A percentile compares a stretch with the other conserved stretches of the same genome.
Evolutionary conservation across 2,329 filamentous ascomycete species (phyloP).

Genomic region (Talaromyces atroroseus): DNA sequence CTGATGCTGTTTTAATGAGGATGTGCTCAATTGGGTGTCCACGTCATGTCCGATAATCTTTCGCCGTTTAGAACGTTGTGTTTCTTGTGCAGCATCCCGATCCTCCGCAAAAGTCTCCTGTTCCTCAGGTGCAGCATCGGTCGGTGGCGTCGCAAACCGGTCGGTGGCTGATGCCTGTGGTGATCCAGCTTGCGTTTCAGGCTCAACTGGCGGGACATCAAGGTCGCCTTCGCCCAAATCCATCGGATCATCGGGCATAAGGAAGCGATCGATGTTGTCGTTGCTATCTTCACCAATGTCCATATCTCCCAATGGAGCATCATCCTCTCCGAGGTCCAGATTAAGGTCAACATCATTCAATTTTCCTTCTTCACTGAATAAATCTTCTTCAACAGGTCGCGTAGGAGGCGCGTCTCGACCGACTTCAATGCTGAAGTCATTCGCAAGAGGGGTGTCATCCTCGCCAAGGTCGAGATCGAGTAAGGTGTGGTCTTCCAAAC

Average conservation of each 20-base stretch:
- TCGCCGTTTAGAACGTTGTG: slow-evolving; percentile 71
- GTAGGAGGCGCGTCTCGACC: slow-evolving; percentile 77
- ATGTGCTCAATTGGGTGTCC: slow-evolving; percentile 69
- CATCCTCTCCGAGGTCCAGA: slow-evolving; percentile 44
- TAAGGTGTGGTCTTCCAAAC: slow-evolving; percentile 62
- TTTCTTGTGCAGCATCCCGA: slow-evolving; percentile 52
- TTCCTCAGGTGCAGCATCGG: slow-evolving; percentile 57
- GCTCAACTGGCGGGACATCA: slow-evolving; percentile 45
- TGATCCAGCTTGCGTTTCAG: slow-evolving; percentile 34
- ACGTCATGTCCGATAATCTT: slow-evolving; percentile 78
- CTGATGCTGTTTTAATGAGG: slow-evolving; percentile 80
- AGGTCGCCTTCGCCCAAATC: slow-evolving; percentile 49
- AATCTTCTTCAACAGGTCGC: slow-evolving; percentile 52
- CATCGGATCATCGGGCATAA: slow-evolving; percentile 52
- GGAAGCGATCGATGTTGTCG: slow-evolving; percentile 55
- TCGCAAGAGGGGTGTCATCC: slow-evolving; percentile 61
- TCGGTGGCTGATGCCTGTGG: slow-evolving; percentile 61
- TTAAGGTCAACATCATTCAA: slow-evolving; percentile 50
- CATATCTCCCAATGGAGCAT: slow-evolving; percentile 37
- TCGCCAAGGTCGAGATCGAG: slow-evolving; percentile 67
- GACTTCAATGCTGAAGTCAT: slow-evolving; percentile 70
- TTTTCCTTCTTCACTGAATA: slow-evolving; percentile 60
- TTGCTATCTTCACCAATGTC: slow-evolving; percentile 32
- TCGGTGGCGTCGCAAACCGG: slow-evolving; percentile 64
- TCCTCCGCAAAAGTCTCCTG: slow-evolving; percentile 41